These are phyloP conservation scores for Amniculicola lignicola DNA, from an alignment of 495 filamentous ascomycete species.

Conservation along the genomic window DNA sequence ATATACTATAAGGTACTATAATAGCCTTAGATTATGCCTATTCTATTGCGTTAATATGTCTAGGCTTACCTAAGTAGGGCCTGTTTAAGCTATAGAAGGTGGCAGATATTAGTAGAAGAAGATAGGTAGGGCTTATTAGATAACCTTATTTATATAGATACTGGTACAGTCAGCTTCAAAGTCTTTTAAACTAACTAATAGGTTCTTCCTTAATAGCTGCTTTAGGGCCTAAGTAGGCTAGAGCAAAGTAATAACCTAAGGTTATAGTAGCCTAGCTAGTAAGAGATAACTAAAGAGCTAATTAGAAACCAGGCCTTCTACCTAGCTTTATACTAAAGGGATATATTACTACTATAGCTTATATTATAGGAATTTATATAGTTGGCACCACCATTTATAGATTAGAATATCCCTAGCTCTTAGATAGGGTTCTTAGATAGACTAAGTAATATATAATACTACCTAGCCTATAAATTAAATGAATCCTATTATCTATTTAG, in stretches of 20 bases:
- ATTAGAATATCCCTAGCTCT: constrained; percentile 11
- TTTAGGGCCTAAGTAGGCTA: constrained; percentile 1
- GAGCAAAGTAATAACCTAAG: constrained; percentile 1
- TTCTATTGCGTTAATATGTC: constrained; percentile 9
- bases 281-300: not conserved
- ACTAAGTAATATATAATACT: not conserved
- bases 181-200: constrained; percentile 16
- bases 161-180: constrained; percentile 15
- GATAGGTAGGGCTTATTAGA: constrained; percentile 16
- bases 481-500: not conserved
- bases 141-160: constrained; percentile 11
- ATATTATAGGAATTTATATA: constrained; percentile 11
- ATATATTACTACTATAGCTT: constrained; percentile 6
- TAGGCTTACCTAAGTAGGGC: constrained; percentile 2
- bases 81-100: constrained; percentile 6
- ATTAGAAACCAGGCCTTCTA: not conserved
- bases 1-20: constrained; percentile 4
- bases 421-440: constrained; percentile 3
- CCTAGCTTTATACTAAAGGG: constrained; percentile 5
- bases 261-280: not conserved
- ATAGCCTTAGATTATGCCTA: constrained; percentile 8
- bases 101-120: constrained; percentile 10
- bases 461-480: not conserved
- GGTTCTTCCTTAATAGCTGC: constrained; percentile 3
- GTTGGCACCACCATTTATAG: constrained; percentile 10